Base-by-base conservation (phyloP, 192 early-diverging fungal species). In the Phlyctochytrium arcticum region DNA sequence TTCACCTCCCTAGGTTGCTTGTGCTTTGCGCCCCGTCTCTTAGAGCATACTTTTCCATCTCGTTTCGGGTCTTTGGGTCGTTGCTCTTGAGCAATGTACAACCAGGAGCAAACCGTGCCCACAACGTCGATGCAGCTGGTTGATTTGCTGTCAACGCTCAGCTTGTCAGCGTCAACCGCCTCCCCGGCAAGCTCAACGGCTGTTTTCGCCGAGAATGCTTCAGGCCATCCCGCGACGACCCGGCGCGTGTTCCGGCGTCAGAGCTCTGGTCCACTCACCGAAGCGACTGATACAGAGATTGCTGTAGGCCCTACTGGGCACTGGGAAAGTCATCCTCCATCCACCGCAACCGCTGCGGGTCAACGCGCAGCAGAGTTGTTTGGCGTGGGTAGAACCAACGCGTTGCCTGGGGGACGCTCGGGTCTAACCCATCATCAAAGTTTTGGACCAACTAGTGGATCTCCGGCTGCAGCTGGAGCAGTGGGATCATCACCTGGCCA, bases 351-450 rank as follows among this genome's bases (percentile, higher is more conserved):
- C 15, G 49, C 60, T 12, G 49, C 62, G 5, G 62, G 48, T n/a
- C 49, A 64, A 50, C 62, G 62, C 19, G 62, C 62, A 23, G 62
- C 62, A n/a, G 50, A 19, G 31, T 37, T 64, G 17, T 64, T 64
- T 29, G 42, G 59, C 23, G 8, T 61, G 0, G 19, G 31, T 26
- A 29, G 44, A 8, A 34, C 2, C 15, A 44, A 44, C 42, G 21
- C 42, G 1, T 44, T 21, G 15, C 15, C 42, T n/a, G 21, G 42
- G 15, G 15, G 15, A 0, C 15, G 42, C 21, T n/a, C 42, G 21
- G 15, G 15, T n/a, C 15, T 44, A 44, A 44, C 15, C 42, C 42
- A 12, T 44, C 21, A n/a, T n/a, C 42, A 21, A 0, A 44, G 42
- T 44, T 21, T 21, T 2, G 21, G 42, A 44, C 42, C n/a, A n/a